Evolutionary conservation across 169 alveolate genomes (phyloP).

Genomic region (Besnoitia besnoiti): DNA sequence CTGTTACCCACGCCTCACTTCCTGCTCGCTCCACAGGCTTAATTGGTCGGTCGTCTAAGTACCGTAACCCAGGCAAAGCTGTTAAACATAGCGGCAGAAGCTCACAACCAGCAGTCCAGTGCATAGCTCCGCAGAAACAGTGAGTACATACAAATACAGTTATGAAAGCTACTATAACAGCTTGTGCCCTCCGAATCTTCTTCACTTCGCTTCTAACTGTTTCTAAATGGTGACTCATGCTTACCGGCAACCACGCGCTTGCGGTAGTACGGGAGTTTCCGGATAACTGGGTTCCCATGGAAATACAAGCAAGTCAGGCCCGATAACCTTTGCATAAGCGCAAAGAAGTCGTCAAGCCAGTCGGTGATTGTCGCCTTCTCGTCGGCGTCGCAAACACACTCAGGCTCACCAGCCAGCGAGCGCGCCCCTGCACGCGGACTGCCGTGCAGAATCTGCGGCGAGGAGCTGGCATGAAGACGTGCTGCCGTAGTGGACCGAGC

Average conservation of each 20-base stretch:
- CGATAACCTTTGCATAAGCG: conserved; percentile 82
- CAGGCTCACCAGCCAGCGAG: no score
- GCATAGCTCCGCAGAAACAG: background rate
- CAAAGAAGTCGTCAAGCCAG: conserved; percentile 73
- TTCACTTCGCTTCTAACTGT: no score
- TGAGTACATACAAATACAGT: no score
- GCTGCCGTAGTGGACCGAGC: no score
- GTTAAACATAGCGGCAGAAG: background rate
- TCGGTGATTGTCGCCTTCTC: background rate
- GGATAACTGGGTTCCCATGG: conserved; percentile 82
- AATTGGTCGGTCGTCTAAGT: conserved; percentile 91
- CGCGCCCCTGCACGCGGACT: no score
- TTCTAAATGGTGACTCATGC: no score
- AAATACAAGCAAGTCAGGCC: conserved; percentile 84
- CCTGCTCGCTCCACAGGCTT: conserved; percentile 88
- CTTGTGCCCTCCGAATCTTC: no score
- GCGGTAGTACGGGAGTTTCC: conserved; percentile 83
- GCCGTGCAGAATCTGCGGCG: no score
- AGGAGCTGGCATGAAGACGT: no score
- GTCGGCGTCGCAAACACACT: no score
- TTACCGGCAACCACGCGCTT: conserved; percentile 79
- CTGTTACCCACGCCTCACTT: conserved; percentile 88
- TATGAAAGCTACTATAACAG: no score
- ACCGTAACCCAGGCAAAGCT: conserved; percentile 81
- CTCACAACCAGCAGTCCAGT: no score